Percentiles rank a stretch among this genome's conserved stretches.
These are phyloP conservation scores for Sugiyamaella lignohabitans DNA, from an alignment of 805 yeast species.

Conservation along the genomic window DNA sequence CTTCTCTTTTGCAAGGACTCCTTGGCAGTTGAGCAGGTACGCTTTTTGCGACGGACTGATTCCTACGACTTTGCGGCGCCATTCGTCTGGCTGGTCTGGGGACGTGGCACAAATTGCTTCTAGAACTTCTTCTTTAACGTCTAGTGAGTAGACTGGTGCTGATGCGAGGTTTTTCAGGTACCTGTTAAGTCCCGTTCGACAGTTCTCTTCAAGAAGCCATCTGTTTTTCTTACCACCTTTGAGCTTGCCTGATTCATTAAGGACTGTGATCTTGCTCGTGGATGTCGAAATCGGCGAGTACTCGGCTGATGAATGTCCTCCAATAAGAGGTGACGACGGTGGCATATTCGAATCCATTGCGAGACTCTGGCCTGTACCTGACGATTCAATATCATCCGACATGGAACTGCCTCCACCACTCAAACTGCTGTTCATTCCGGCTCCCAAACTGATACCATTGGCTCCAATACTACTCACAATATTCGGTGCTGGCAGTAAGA, in stretches of 20 bases:
- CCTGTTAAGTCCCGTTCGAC: conserved; percentile 52
- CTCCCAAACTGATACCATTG: no score
- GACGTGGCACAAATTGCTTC: conserved; percentile 53
- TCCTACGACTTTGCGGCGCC: conserved; percentile 78
- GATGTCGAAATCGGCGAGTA: background rate
- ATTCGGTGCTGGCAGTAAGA: no score
- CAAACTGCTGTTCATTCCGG: no score
- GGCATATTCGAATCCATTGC: background rate
- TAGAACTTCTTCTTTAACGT: conserved; percentile 72
- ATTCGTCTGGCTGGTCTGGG: conserved; percentile 33
- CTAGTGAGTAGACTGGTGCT: conserved; percentile 74
- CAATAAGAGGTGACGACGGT: background rate
- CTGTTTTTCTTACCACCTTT: conserved; percentile 66
- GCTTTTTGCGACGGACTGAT: conserved; percentile 78
- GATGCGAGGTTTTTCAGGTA: conserved; percentile 49
- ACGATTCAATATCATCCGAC: background rate
- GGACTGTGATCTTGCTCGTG: conserved; percentile 35
- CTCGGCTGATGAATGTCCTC: background rate
- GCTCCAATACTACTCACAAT: background rate
- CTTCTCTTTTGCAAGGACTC: conserved; percentile 64
- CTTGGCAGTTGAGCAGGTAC: conserved; percentile 67
- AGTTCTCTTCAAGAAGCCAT: conserved; percentile 74
- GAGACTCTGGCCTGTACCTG: no score
- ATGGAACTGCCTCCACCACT: no score
- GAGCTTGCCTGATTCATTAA: conserved; percentile 72